Conservation (phyloP, 2,329 filamentous ascomycete genomes). For the Trichoderma koningiopsis region DNA sequence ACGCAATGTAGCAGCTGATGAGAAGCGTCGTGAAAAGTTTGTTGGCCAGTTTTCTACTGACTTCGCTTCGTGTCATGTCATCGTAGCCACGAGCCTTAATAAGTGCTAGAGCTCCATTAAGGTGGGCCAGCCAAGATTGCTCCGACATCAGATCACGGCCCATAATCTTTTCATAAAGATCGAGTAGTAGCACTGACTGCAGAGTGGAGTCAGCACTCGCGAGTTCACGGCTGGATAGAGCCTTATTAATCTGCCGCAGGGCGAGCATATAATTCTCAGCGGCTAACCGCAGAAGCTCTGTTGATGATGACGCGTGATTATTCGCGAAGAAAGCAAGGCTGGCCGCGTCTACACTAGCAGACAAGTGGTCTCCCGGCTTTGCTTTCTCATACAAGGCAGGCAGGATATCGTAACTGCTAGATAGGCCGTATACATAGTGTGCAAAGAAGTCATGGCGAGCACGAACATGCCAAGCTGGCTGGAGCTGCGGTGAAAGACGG, state of each 20-base stretch:
- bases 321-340: conserved; percentile 32
- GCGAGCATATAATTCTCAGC: conserved; percentile 19
- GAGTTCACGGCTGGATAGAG: conserved; percentile 5
- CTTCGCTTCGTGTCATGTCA: conserved; percentile 23
- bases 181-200: conserved; percentile 34
- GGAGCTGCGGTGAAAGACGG: background rate
- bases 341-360: conserved; percentile 32
- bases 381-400: conserved; percentile 27
- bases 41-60: conserved; percentile 22
- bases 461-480: conserved; percentile 28
- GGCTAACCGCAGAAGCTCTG: conserved; percentile 23
- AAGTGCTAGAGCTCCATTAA: conserved; percentile 30
- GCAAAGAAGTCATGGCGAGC: conserved; percentile 33
- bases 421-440: conserved; percentile 31
- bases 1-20: conserved; percentile 19
- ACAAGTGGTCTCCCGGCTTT: conserved; percentile 25
- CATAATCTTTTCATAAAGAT: conserved; percentile 36
- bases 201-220: conserved; percentile 28
- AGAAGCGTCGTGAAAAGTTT: conserved; percentile 28
- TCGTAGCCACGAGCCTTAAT: conserved; percentile 26
- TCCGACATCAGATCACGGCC: conserved; percentile 21
- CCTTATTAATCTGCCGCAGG: conserved; percentile 17
- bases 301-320: background rate
- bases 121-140: conserved; percentile 30
- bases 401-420: conserved; percentile 30